Conservation (phyloP, 768 basidiomycete genomes). For the Coprinopsis strossmayeri region DNA sequence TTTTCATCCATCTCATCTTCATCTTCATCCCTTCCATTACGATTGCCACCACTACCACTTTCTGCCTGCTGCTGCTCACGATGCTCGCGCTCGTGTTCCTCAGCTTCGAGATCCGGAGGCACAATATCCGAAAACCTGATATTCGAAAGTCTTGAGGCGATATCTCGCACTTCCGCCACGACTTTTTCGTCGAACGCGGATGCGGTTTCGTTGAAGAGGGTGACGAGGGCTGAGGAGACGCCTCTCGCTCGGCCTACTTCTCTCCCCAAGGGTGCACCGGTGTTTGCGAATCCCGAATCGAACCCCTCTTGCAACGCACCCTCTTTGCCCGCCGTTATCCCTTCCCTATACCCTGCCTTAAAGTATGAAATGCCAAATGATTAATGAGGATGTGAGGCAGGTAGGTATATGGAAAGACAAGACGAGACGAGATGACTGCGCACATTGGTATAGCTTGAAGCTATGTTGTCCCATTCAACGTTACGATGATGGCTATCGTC, state of each 20-base stretch:
- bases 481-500: constrained; percentile 29
- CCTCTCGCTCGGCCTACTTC: constrained; percentile 78
- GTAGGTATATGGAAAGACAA: too few species aligned
- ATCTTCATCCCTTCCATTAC: constrained; percentile 24
- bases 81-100: constrained; percentile 68
- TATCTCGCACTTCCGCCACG: constrained; percentile 42
- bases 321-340: constrained; percentile 90
- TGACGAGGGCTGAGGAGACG: constrained; percentile 51
- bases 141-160: constrained; percentile 48
- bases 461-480: constrained; percentile 62
- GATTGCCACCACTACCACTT: too few species aligned
- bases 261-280: constrained; percentile 70
- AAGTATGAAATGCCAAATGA: constrained; percentile 3
- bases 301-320: constrained; percentile 84
- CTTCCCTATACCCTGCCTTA: constrained; percentile 98
- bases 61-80: too few species aligned
- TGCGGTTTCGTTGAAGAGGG: constrained; percentile 37
- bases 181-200: constrained; percentile 14
- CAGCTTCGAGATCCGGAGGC: constrained; percentile 72
- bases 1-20: constrained; percentile 28
- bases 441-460: constrained; percentile 68
- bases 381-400: constrained; percentile 3
- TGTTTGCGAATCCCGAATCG: constrained; percentile 70
- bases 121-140: constrained; percentile 68
- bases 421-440: constrained; percentile 11